Evolutionary conservation across 768 basidiomycete genomes (phyloP).

Genomic region (Sporobolomyces roseus): DNA sequence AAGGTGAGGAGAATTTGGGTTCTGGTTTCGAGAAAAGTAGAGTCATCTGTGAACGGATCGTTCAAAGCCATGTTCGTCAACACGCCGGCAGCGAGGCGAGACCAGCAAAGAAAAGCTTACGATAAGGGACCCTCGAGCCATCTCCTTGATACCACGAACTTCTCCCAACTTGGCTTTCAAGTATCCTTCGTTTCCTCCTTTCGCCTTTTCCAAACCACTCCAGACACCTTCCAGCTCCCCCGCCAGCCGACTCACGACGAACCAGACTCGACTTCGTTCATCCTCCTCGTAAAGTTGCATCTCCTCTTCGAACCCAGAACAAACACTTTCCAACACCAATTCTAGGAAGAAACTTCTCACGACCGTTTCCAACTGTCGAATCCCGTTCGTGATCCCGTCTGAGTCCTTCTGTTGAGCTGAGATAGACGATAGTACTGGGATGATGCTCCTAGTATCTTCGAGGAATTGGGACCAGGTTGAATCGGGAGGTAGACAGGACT

Average conservation of each 20-base stretch:
- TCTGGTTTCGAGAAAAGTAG: background rate
- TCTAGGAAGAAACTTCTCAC: background rate
- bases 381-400: too few species aligned
- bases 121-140: background rate
- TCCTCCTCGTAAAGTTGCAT: conserved; percentile 11
- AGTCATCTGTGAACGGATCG: too few species aligned
- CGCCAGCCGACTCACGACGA: conserved; percentile 5
- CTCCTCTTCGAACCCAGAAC: conserved; percentile 17
- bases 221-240: background rate
- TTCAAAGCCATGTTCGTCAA: too few species aligned
- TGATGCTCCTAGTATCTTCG: background rate
- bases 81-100: background rate
- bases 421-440: background rate
- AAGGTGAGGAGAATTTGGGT: conserved; percentile 17
- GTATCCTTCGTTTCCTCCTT: background rate
- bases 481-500: too few species aligned
- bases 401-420: background rate
- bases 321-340: conserved; percentile 21
- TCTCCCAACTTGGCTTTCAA: background rate
- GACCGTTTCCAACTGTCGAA: background rate
- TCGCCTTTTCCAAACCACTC: background rate
- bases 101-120: conserved; percentile 8
- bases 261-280: conserved; percentile 20
- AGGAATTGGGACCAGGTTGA: conserved; percentile 4
- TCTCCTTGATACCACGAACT: background rate